Conservation (phyloP, 306 rosid genomes). For the Rosa rugosa region DNA sequence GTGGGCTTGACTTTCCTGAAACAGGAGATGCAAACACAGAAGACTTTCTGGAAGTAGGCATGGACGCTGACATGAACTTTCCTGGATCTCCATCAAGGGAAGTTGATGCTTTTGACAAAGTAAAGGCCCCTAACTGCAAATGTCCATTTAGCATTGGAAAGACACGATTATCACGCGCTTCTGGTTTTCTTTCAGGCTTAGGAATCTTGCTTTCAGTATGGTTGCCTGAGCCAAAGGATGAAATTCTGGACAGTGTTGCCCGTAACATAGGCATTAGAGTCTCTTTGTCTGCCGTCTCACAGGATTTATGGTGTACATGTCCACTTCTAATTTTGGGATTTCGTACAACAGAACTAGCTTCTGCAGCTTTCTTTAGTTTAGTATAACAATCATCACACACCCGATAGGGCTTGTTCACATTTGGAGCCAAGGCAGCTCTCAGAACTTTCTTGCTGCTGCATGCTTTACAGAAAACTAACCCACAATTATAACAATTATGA, state of each 20-base stretch:
- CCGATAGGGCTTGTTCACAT: constrained; percentile 67
- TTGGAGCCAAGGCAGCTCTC: constrained; percentile 93
- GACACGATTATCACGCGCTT: constrained; percentile 42
- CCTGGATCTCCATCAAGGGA: constrained; percentile 37
- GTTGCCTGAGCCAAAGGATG: constrained; percentile 70
- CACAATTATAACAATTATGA: constrained; percentile 96
- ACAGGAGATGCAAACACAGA: constrained; percentile 69
- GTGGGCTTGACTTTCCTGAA: constrained; percentile 64
- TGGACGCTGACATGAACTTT: constrained; percentile 46
- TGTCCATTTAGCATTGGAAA: constrained; percentile 59
- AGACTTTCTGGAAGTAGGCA: constrained; percentile 51
- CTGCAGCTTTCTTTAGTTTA: constrained; percentile 66
- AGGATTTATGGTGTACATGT: constrained; percentile 33
- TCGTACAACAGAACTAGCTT: constrained; percentile 41
- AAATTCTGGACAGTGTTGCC: constrained; percentile 62
- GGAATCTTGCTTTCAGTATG: constrained; percentile 47
- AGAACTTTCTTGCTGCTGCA: constrained; percentile 82
- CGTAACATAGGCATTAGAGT: constrained; percentile 45
- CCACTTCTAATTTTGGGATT: constrained; percentile 45
- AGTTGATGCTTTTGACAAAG: constrained; percentile 46
- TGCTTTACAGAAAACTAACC: constrained; percentile 83
- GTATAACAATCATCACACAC: constrained; percentile 81
- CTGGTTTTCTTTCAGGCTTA: constrained; percentile 44
- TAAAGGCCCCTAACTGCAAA: constrained; percentile 36
- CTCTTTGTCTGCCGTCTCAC: constrained; percentile 41